Evolutionary conservation across 805 yeast genomes (phyloP).

Genomic region (Suhomyces pyralidae): DNA sequence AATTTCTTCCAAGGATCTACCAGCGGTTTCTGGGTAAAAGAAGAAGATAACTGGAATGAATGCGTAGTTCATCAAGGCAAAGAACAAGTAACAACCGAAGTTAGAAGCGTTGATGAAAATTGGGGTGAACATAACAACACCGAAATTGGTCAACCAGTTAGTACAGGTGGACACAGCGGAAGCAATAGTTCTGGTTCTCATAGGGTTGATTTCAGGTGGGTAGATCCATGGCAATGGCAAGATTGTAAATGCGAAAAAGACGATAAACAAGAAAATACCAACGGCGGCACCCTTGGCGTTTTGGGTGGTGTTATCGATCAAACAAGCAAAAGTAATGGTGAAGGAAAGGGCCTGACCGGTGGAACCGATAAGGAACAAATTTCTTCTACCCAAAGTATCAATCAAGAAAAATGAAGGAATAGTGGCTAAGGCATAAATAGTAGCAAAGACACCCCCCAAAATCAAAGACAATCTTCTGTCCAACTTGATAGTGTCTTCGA

Average conservation of each 20-base stretch:
- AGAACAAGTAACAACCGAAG: conserved; percentile 27
- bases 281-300: conserved; percentile 32
- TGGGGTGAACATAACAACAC: conserved; percentile 38
- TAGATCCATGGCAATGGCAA: conserved; percentile 37
- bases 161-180: conserved; percentile 34
- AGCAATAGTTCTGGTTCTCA: conserved; percentile 37
- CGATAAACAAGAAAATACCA: conserved; percentile 29
- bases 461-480: conserved; percentile 20
- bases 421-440: conserved; percentile 30
- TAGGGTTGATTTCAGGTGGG: conserved; percentile 37
- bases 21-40: conserved; percentile 46
- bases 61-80: conserved; percentile 26
- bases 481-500: conserved; percentile 25
- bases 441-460: conserved; percentile 30
- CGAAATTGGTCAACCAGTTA: conserved; percentile 37
- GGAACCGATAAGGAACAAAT: conserved; percentile 32
- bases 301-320: conserved; percentile 18
- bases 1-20: conserved; percentile 44
- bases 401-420: conserved; percentile 33
- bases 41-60: conserved; percentile 55
- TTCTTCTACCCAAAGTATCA: conserved; percentile 35
- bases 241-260: conserved; percentile 31
- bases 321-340: conserved; percentile 25
- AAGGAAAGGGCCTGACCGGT: conserved; percentile 30
- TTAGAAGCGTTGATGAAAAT: conserved; percentile 23